A percentile compares a stretch with the other conserved stretches of the same genome.
Evolutionary conservation across 345 rosid genomes (phyloP).

Genomic region (Balakata baccata): DNA sequence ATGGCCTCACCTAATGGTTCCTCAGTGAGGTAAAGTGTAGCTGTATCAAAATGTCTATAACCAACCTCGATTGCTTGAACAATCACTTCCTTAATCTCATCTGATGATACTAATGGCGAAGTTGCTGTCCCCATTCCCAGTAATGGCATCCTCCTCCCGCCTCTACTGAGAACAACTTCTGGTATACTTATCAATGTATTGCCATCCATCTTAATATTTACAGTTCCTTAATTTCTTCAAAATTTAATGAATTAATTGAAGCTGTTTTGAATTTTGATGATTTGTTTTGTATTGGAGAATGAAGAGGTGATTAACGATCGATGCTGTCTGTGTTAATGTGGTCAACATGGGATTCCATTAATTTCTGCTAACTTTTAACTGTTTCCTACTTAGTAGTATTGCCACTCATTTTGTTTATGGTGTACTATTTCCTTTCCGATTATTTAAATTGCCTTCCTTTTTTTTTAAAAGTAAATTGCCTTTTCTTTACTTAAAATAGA

Average conservation of each 20-base stretch:
- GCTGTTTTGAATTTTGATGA: too few species aligned
- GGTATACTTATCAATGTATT: slow-evolving; percentile 13
- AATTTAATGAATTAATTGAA: neutral
- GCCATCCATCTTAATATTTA: neutral
- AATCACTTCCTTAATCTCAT: slow-evolving; percentile 15
- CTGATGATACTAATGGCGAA: slow-evolving; percentile 22
- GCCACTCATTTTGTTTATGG: slow-evolving; percentile 6
- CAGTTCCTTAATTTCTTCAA: neutral
- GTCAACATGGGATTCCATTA: too few species aligned
- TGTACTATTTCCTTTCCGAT: neutral
- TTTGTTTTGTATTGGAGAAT: neutral
- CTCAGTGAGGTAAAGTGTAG: slow-evolving; percentile 28
- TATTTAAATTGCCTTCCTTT: neutral
- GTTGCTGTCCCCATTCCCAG: slow-evolving; percentile 33
- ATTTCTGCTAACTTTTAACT: neutral
- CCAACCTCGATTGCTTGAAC: slow-evolving; percentile 32
- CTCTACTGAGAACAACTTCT: slow-evolving; percentile 9
- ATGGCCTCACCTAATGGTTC: slow-evolving; percentile 37
- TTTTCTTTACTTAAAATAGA: too few species aligned
- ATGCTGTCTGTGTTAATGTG: neutral
- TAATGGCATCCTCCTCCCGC: slow-evolving; percentile 20
- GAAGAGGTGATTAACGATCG: neutral
- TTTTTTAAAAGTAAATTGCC: too few species aligned
- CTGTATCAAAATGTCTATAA: slow-evolving; percentile 38
- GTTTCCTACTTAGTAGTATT: neutral